Evolutionary conservation across 495 filamentous ascomycete species (phyloP), one percentile per base, ranked within the genome.

Genomic region (Penicillium chermesinum): DNA sequence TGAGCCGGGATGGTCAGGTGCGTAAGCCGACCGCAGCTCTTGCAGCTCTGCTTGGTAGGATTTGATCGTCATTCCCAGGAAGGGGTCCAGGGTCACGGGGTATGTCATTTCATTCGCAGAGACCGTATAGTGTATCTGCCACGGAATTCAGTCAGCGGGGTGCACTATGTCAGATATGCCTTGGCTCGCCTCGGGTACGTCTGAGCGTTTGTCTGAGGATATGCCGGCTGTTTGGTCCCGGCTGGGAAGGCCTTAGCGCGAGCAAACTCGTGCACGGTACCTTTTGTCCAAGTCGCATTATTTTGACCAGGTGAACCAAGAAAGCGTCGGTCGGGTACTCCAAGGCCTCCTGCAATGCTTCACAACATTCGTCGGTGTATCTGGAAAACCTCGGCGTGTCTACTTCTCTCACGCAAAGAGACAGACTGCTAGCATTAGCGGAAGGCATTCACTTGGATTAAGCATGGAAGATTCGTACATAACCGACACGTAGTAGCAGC

Each of bases 401-500:
- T n/a, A 61, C 44, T 12, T 69, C 61, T 49, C 58, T 59, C 19
- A 61, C 57, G 14, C 63, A 62, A 7, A 53, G 44, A 1, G 67
- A 64, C 1, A 68, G 25, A 21, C 67, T 70, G 38, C 8, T 38
- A 44, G 22, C 15, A n/a, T 37, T 37, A 37, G 15, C 13, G 4
- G 4, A n/a, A 14, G 35, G 5, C 12, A 17, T 4, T 17, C 6
- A 37, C 14, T 13, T 37, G 35, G 13, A 14, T 5, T 37, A n/a
- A n/a, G n/a, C n/a, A n/a, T 17, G 35, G 13, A 4, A 41, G 3
- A 16, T 1, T n/a, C 51, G n/a, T 49, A 71, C 68, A 59, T 52
- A 13, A 57, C 44, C 15, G 52, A 63, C 17, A 69, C 5, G 47
- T 69, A 69, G 17, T 64, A 71, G 40, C 63, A 63, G 3, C 65